Evolutionary conservation across 2,329 filamentous ascomycete genomes (phyloP).

Genomic region (Calycina herbarum): DNA sequence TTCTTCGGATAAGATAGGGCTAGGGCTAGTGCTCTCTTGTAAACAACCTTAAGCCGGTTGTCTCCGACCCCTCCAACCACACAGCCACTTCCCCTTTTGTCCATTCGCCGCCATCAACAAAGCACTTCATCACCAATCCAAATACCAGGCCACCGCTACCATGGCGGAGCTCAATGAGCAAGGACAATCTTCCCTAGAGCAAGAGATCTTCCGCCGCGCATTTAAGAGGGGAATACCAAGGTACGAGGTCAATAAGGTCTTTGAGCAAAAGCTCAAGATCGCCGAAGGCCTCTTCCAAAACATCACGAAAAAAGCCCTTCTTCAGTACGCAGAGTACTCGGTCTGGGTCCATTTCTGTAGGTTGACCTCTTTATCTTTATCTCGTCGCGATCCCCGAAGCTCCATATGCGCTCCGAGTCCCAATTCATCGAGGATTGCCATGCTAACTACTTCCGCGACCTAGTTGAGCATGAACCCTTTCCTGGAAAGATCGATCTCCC

Average conservation of each 20-base stretch:
- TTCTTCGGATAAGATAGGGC: too few species aligned
- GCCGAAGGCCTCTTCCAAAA: neutral
- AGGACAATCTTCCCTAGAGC: too few species aligned
- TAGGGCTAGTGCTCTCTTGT: too few species aligned
- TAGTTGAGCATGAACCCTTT: neutral
- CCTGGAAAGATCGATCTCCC: slow-evolving; percentile 1
- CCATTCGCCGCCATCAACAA: too few species aligned
- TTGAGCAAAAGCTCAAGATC: neutral
- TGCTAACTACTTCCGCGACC: neutral
- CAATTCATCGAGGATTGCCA: neutral
- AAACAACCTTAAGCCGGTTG: too few species aligned
- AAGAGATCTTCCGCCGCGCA: neutral
- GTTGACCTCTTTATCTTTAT: neutral
- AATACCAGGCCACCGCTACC: too few species aligned
- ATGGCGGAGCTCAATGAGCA: too few species aligned
- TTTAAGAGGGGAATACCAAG: neutral
- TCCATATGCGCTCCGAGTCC: neutral
- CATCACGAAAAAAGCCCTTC: neutral
- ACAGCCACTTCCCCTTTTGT: too few species aligned
- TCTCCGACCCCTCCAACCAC: too few species aligned
- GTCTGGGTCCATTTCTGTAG: neutral
- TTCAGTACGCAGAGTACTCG: neutral
- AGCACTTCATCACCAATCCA: too few species aligned
- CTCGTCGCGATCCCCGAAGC: neutral
- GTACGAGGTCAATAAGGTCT: neutral